Evolutionary conservation across 495 filamentous ascomycete genomes (phyloP).

Genomic region (Xylaria acuta): DNA sequence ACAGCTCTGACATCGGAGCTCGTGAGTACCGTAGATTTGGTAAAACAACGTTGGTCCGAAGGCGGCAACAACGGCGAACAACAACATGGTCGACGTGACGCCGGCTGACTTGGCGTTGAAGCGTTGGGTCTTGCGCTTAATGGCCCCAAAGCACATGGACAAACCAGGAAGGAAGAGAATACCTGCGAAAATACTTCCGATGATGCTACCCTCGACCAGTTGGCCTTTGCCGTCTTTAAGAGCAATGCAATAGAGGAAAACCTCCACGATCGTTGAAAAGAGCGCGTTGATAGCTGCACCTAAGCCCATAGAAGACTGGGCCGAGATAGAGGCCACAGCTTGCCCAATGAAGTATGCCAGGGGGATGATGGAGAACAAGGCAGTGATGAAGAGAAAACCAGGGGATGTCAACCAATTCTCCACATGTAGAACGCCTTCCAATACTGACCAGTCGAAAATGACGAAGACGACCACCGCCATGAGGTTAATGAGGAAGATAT

Average conservation of each 20-base stretch:
- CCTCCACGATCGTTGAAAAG: conserved; percentile 98
- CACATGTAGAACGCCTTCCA: conserved; percentile 69
- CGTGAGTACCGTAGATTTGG: conserved; percentile 97
- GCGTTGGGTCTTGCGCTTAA: conserved; percentile 97
- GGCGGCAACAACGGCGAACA: conserved; percentile 96
- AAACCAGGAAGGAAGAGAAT: conserved; percentile 95
- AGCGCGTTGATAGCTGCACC: conserved; percentile 98
- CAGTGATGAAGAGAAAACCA: conserved; percentile 83
- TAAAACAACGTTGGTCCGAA: conserved; percentile 99
- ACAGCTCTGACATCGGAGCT: conserved; percentile 88
- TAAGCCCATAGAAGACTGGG: conserved; percentile 99
- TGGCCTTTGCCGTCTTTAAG: conserved; percentile 90
- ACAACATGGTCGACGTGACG: conserved; percentile 96
- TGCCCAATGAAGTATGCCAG: conserved; percentile 99
- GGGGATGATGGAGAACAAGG: conserved; percentile 90
- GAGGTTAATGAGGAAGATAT: conserved; percentile 98
- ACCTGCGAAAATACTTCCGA: conserved; percentile 97
- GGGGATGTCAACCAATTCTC: conserved; percentile 75
- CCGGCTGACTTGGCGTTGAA: conserved; percentile 98
- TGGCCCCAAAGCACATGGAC: conserved; percentile 98
- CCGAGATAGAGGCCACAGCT: conserved; percentile 98
- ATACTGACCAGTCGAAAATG: conserved; percentile 87
- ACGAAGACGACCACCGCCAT: conserved; percentile 88
- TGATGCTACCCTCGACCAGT: conserved; percentile 94
- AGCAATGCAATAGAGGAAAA: conserved; percentile 96